Evolutionary conservation across 2,329 filamentous ascomycete genomes (phyloP).

Genomic region (Fusarium nematophilum): DNA sequence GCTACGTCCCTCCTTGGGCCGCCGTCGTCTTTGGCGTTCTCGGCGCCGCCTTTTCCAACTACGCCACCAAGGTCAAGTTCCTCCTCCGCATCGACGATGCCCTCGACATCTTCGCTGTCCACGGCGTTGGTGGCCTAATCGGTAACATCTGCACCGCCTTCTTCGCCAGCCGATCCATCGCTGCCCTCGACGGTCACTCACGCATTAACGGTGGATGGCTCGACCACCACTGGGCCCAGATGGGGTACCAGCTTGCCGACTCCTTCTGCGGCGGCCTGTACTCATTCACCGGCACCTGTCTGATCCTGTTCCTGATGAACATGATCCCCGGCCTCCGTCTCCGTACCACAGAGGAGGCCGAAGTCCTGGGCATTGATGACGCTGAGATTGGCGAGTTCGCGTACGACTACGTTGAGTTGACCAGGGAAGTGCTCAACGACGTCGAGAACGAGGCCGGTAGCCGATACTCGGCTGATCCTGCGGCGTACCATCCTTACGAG

Average conservation of each 20-base stretch:
- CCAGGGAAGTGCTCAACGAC: conserved; percentile 65
- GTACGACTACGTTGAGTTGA: conserved; percentile 93
- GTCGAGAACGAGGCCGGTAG: conserved; percentile 57
- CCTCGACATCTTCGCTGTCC: conserved; percentile 88
- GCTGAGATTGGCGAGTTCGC: conserved; percentile 93
- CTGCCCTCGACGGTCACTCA: conserved; percentile 77
- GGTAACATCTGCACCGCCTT: conserved; percentile 84
- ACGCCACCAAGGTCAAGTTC: conserved; percentile 92
- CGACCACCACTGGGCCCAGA: conserved; percentile 84
- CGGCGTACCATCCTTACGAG: conserved; percentile 57
- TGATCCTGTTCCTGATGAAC: conserved; percentile 85
- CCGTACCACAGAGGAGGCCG: conserved; percentile 79
- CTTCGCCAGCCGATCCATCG: conserved; percentile 88
- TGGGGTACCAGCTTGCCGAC: conserved; percentile 86
- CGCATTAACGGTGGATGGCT: conserved; percentile 82
- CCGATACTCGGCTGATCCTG: conserved; percentile 56
- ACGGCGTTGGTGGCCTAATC: conserved; percentile 80
- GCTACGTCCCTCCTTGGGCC: conserved; percentile 85
- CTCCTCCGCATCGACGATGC: conserved; percentile 83
- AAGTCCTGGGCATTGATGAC: conserved; percentile 88
- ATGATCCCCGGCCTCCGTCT: conserved; percentile 80
- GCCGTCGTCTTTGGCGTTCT: conserved; percentile 82
- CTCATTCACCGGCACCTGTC: conserved; percentile 80
- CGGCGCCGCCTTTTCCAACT: conserved; percentile 84
- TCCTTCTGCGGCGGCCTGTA: conserved; percentile 80